phyloP scores from a whole-genome alignment of 306 rosid genomes.

The Dryas alaskensis region DNA sequence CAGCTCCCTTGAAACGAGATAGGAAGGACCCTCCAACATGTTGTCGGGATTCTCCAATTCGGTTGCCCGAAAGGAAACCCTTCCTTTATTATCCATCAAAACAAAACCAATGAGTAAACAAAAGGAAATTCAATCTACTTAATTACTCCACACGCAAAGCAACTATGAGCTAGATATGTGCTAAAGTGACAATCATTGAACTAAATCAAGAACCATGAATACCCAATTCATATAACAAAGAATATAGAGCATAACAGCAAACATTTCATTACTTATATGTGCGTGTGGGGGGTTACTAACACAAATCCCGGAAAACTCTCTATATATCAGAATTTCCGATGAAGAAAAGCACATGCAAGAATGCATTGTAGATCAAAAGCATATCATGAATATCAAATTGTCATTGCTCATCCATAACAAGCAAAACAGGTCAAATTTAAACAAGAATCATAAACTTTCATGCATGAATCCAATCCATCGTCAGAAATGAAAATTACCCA shows the following conservation, averaged over 20 bases:
- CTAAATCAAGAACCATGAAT: slow-evolving; percentile 17
- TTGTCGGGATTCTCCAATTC: slow-evolving; percentile 17
- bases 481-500: slow-evolving; percentile 13
- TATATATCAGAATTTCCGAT: slow-evolving; percentile 12
- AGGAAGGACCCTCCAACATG: slow-evolving; percentile 64
- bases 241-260: not conserved
- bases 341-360: slow-evolving; percentile 31
- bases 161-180: slow-evolving; percentile 4
- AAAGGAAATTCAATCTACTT: slow-evolving; percentile 6
- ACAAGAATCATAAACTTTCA: not conserved
- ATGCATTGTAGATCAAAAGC: slow-evolving; percentile 30
- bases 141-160: slow-evolving; percentile 13
- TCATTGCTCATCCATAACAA: slow-evolving; percentile 16
- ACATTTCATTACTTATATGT: not conserved
- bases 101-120: slow-evolving; percentile 23
- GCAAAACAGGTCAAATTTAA: slow-evolving; percentile 15
- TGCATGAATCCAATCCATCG: slow-evolving; percentile 13
- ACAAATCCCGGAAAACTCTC: slow-evolving; percentile 7
- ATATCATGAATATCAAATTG: not conserved
- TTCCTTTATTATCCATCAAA: slow-evolving; percentile 23
- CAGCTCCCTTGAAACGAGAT: slow-evolving; percentile 45
- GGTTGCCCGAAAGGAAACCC: slow-evolving; percentile 12
- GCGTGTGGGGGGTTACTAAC: not conserved
- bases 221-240: slow-evolving; percentile 1
- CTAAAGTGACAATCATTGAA: slow-evolving; percentile 10